Evolutionary conservation across 164 flowering plant species (phyloP), one percentile per base, ranked within the genome.

Genomic region (grape (Vitis vinifera)): DNA sequence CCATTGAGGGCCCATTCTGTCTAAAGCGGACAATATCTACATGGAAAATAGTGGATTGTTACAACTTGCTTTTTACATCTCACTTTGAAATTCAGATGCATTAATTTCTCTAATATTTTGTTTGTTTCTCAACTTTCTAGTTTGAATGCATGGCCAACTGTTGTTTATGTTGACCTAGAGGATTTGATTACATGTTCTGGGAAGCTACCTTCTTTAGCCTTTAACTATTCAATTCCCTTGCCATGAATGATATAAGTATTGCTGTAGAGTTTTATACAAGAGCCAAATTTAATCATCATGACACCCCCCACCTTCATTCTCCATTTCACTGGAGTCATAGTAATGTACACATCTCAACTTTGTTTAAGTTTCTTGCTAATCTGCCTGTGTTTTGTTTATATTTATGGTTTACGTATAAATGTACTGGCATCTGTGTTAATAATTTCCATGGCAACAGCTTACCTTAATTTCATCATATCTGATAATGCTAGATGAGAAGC

Each of bases 401-500:
- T 19, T 44, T 15, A 14, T 2, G 8, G 50, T 13, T 61, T 12
- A 37, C 10, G 10, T 61, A 15, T 10, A 44, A 3, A 9, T 14
- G 13, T 37, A 11, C 4, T 37, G 4, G 19, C 17, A 4, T 37
- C 65, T 0, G 5, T 10, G 5, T 23, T 19, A 5, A 2, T 4
- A 15, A 53, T 15, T 15, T 55, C 12, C 44, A 27, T 31, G 19
- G 12, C 1, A 29, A 55, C 10, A 8, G 68, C 69, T 80, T 68
- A 74, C 11, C 7, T 56, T 65, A 9, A 16, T 44, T 67, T 70
- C 6, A 37, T 4, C 9, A 19, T 70, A 47, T 60, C 49, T 52
- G 62, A 27, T 74, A 30, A 55, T 79, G 70, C 59, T 64, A 92
- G 94, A 73, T 84, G 51, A 71, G 68, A 71, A 80, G 67, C 63